phyloP scores from a whole-genome alignment of 2,329 filamentous ascomycete genomes.

The Talaromyces funiculosus region DNA sequence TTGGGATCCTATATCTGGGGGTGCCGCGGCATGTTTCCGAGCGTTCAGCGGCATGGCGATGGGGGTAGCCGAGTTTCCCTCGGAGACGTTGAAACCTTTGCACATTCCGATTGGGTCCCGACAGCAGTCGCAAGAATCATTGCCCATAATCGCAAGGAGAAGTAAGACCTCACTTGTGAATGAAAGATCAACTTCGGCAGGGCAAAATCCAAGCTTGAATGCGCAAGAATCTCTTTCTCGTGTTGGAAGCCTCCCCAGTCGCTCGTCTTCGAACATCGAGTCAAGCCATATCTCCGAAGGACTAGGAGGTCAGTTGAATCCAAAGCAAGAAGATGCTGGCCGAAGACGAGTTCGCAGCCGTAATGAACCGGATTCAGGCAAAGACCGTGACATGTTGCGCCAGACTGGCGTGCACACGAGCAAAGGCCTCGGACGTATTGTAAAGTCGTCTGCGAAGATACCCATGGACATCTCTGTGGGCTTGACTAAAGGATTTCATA shows the following conservation, averaged over 20 bases:
- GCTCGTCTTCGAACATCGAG: background rate
- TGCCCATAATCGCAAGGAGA: background rate
- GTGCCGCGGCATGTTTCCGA: slow-evolving; percentile 67
- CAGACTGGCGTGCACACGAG: background rate
- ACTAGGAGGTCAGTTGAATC: background rate
- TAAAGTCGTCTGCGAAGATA: background rate
- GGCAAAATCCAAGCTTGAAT: background rate
- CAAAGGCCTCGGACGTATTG: slow-evolving; percentile 2
- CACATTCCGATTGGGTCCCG: background rate
- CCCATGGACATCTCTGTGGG: slow-evolving; percentile 44
- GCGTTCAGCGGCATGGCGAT: slow-evolving; percentile 57
- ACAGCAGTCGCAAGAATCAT: background rate
- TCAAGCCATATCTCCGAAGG: background rate
- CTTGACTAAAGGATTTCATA: slow-evolving; percentile 79
- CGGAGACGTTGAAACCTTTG: slow-evolving; percentile 1
- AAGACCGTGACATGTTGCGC: background rate
- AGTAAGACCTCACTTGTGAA: background rate
- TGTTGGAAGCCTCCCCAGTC: background rate
- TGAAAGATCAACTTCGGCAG: background rate
- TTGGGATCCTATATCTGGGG: slow-evolving; percentile 71
- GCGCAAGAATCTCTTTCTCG: background rate
- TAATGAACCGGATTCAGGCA: background rate
- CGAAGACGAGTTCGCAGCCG: background rate
- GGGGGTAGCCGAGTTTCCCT: slow-evolving; percentile 1
- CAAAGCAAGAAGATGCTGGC: background rate